These are phyloP conservation scores for Arachis hypogaea DNA, from an alignment of 306 rosid genomes.

Conservation along the genomic window DNA sequence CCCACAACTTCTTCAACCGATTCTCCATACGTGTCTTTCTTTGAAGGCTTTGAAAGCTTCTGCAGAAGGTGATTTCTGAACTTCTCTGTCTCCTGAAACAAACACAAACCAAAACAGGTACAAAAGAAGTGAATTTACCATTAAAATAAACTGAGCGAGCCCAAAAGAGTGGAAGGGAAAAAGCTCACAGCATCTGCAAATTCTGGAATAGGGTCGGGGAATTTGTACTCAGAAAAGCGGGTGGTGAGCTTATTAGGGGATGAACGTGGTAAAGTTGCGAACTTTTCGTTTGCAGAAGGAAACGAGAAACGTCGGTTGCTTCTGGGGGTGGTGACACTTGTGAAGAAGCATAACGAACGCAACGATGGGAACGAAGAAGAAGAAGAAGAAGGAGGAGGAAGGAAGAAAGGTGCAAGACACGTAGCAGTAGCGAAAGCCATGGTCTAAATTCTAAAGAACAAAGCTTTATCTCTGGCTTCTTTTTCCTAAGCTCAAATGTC, in stretches of 20 bases:
- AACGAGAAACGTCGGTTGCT: conserved; percentile 40
- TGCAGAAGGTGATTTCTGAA: conserved; percentile 62
- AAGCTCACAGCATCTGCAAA: conserved; percentile 73
- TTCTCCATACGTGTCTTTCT: conserved; percentile 69
- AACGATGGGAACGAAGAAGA: conserved; percentile 34
- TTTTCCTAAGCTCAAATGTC: background rate
- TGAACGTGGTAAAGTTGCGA: conserved; percentile 38
- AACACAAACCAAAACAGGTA: background rate
- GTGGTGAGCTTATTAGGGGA: conserved; percentile 29
- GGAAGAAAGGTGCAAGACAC: conserved; percentile 30
- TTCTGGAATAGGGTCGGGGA: conserved; percentile 95
- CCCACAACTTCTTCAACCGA: conserved; percentile 72
- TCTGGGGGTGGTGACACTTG: conserved; percentile 16
- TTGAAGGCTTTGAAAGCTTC: conserved; percentile 73
- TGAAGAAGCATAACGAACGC: conserved; percentile 23
- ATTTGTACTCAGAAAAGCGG: conserved; percentile 77
- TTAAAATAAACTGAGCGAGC: background rate
- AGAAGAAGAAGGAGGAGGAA: conserved; percentile 25
- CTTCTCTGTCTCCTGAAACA: conserved; percentile 73
- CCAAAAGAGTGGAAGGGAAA: conserved; percentile 25
- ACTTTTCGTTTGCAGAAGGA: conserved; percentile 32
- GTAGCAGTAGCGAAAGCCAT: conserved; percentile 42
- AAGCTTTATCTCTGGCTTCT: conserved; percentile 23
- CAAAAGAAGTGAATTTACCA: background rate
- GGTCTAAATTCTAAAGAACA: conserved; percentile 9